Conservation (phyloP, 1,284 basidiomycete genomes). For the Sporisorium scitamineum region DNA sequence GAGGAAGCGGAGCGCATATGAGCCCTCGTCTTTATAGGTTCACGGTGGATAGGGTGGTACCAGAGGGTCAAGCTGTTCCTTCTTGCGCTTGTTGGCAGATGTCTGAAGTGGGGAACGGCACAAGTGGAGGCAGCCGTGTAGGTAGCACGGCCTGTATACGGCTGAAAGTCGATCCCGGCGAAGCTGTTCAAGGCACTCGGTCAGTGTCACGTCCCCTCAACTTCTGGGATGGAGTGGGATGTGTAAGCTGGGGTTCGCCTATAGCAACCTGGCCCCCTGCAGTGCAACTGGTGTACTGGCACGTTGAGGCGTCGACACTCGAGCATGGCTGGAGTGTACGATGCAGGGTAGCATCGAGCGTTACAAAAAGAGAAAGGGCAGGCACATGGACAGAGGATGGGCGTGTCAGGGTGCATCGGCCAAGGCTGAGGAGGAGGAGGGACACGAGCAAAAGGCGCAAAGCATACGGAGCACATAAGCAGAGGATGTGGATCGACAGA, state of each 20-base stretch:
- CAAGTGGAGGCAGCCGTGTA: slow-evolving; percentile 36
- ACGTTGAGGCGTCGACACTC: slow-evolving; percentile 18
- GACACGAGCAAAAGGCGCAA: neutral
- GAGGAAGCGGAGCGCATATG: neutral
- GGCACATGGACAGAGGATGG: slow-evolving; percentile 5
- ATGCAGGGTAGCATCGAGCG: slow-evolving; percentile 5
- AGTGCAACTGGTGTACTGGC: slow-evolving; percentile 4
- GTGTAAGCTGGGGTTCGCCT: slow-evolving; percentile 43
- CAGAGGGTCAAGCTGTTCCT: neutral
- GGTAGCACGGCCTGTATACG: slow-evolving; percentile 4
- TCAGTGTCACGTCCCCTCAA: slow-evolving; percentile 10
- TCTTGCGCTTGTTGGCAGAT: neutral
- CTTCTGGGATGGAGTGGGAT: slow-evolving; percentile 11
- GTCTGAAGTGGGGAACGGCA: slow-evolving; percentile 10
- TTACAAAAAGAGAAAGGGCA: neutral
- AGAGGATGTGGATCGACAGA: slow-evolving; percentile 21
- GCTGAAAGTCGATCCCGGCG: neutral
- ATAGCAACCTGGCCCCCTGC: slow-evolving; percentile 4
- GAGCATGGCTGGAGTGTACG: neutral
- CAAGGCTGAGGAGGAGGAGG: neutral
- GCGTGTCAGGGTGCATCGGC: neutral
- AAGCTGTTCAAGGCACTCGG: slow-evolving; percentile 10
- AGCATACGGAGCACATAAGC: slow-evolving; percentile 14
- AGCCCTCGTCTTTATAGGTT: slow-evolving; percentile 21
- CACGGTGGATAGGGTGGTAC: neutral